Evolutionary conservation across 768 basidiomycete genomes (phyloP).

Genomic region (Coprinellus micaceus): DNA sequence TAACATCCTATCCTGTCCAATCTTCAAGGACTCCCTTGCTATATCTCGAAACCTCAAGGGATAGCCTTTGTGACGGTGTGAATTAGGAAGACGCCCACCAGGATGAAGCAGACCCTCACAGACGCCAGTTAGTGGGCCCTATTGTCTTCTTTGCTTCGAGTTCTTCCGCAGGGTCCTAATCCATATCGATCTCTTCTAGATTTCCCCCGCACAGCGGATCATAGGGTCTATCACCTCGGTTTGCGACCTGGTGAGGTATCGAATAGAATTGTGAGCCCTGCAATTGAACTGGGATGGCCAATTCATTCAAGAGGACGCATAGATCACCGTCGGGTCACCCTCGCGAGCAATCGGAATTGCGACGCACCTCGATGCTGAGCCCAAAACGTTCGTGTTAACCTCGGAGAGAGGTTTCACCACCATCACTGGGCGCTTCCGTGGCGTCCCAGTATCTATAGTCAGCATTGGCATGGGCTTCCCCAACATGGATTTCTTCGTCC

Average conservation of each 20-base stretch:
- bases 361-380: constrained; percentile 54
- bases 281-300: constrained; percentile 1
- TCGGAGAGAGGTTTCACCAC: constrained; percentile 78
- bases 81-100: not conserved
- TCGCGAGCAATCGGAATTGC: constrained; percentile 63
- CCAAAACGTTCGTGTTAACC: constrained; percentile 55
- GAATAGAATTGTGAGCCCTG: constrained; percentile 62
- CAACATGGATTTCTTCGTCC: constrained; percentile 83
- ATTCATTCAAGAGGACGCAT: constrained; percentile 4
- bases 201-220: constrained; percentile 71
- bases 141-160: not conserved
- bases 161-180: not conserved
- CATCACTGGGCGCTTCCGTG: constrained; percentile 63
- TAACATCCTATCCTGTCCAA: not conserved
- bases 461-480: constrained; percentile 83
- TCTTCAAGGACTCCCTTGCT: constrained; percentile 7
- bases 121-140: constrained; percentile 58
- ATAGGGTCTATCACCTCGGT: constrained; percentile 78
- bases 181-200: constrained; percentile 37
- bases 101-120: constrained; percentile 55
- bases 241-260: constrained; percentile 74
- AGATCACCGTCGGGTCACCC: constrained; percentile 75
- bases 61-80: not conserved
- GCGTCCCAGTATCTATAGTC: constrained; percentile 63
- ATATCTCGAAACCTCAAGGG: constrained; percentile 3